A percentile compares a stretch with the other conserved stretches of the same genome.
These are phyloP conservation scores for Nannochloris sp. DNA, from an alignment of 139 green algal species.

Conservation along the genomic window DNA sequence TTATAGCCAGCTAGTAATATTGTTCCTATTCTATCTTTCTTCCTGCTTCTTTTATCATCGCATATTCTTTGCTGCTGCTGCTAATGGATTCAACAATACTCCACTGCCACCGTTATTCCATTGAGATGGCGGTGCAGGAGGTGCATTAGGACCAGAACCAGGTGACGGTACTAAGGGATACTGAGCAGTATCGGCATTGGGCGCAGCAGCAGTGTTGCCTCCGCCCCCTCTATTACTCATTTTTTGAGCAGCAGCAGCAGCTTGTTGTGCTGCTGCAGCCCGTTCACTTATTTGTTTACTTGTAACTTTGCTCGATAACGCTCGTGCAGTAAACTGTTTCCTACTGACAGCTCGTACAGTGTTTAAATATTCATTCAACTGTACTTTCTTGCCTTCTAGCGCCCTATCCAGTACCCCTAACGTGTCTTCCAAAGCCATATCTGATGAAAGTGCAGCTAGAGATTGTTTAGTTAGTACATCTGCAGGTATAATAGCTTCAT, in stretches of 20 bases:
- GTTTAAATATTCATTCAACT: slow-evolving; percentile 2
- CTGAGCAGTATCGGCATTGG: neutral
- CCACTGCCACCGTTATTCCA: too few relatives aligned
- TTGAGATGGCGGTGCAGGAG: too few relatives aligned
- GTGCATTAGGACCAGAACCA: too few relatives aligned
- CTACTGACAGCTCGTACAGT: neutral
- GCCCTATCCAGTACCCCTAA: neutral
- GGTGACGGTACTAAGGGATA: neutral
- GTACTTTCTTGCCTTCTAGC: neutral
- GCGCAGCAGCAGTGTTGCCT: neutral
- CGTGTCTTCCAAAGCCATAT: neutral
- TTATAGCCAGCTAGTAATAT: too few relatives aligned
- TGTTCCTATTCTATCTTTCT: neutral
- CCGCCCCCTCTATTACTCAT: neutral
- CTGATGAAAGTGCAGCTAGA: neutral
- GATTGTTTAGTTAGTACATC: neutral
- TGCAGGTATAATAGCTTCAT: slow-evolving; percentile 1
- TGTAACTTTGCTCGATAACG: neutral
- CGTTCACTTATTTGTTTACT: neutral
- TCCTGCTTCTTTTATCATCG: neutral
- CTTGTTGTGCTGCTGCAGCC: neutral
- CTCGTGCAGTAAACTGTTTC: neutral
- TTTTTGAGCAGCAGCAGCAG: neutral
- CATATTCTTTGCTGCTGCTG: neutral
- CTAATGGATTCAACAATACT: neutral